Conservation (phyloP, 2,329 filamentous ascomycete genomes). For the Pyrenochaeta sp. region DNA sequence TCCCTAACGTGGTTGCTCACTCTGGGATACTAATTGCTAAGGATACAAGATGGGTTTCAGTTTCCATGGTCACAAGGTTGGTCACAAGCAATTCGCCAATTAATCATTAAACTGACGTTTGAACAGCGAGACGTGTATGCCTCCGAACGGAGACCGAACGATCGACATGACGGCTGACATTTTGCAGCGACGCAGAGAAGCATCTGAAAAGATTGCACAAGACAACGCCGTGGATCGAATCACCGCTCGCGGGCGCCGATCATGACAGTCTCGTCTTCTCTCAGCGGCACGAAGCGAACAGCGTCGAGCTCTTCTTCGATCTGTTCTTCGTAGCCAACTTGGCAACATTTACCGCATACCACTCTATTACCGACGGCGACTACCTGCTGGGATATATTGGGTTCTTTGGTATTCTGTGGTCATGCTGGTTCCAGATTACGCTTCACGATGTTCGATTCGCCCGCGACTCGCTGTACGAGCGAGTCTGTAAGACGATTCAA, state of each 20-base stretch:
- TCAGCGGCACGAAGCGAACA: constrained; percentile 51
- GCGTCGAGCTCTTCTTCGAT: constrained; percentile 49
- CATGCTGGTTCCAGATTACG: constrained; percentile 50
- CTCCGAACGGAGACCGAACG: neutral
- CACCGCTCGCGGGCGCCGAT: constrained; percentile 47
- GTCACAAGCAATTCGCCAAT: neutral
- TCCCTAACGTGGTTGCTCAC: neutral
- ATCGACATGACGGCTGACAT: constrained; percentile 14
- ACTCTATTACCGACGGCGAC: constrained; percentile 45
- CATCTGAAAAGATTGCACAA: constrained; percentile 46
- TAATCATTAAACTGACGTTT: constrained; percentile 8
- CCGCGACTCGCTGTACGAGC: constrained; percentile 49
- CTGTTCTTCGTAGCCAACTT: constrained; percentile 47
- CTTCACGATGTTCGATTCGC: constrained; percentile 53
- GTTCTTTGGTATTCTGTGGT: constrained; percentile 51
- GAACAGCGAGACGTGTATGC: constrained; percentile 38
- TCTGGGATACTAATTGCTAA: neutral
- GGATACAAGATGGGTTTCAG: constrained; percentile 38
- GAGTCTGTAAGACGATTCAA: constrained; percentile 47
- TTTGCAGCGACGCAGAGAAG: constrained; percentile 43
- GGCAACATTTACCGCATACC: constrained; percentile 51
- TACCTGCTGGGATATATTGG: constrained; percentile 49
- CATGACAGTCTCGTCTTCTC: constrained; percentile 47
- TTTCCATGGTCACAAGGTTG: constrained; percentile 40
- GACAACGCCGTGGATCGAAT: constrained; percentile 45